Percentiles rank a stretch among this genome's conserved stretches.
phyloP scores from a whole-genome alignment of 2,329 filamentous ascomycete species.

The Cladophialophora exuberans region DNA sequence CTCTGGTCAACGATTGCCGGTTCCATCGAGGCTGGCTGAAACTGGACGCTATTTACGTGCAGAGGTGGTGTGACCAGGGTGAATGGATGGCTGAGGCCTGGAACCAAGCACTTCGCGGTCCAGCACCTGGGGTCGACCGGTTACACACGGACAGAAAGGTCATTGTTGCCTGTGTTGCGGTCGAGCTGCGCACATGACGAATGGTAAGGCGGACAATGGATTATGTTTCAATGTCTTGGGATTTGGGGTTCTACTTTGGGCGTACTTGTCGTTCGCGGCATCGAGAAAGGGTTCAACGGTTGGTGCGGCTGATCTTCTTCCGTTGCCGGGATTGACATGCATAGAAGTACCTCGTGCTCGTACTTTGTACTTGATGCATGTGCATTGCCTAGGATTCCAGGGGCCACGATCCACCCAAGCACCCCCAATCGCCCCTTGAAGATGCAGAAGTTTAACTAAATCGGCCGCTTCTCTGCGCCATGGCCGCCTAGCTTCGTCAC shows the following conservation, averaged over 20 bases:
- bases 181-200: too few species aligned
- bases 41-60: not conserved
- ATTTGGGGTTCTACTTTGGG: not conserved
- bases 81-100: not conserved
- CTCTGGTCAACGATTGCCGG: too few species aligned
- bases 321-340: not conserved
- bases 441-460: conserved; percentile 1
- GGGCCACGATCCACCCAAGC: conserved; percentile 1
- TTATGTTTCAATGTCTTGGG: not conserved
- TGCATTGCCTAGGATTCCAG: too few species aligned
- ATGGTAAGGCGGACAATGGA: not conserved
- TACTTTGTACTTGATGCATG: too few species aligned
- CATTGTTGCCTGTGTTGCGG: too few species aligned
- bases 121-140: not conserved
- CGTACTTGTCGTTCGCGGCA: not conserved
- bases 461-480: not conserved
- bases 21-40: conserved; percentile 8
- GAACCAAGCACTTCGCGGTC: not conserved
- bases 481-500: not conserved
- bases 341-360: too few species aligned
- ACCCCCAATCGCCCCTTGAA: not conserved
- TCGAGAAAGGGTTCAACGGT: not conserved
- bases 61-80: not conserved
- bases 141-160: conserved; percentile 12
- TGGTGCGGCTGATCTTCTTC: too few species aligned